Evolutionary conservation across 2,329 filamentous ascomycete species (phyloP), one percentile per base, ranked within the genome.

Genomic region (Parascedosporium putredinis): DNA sequence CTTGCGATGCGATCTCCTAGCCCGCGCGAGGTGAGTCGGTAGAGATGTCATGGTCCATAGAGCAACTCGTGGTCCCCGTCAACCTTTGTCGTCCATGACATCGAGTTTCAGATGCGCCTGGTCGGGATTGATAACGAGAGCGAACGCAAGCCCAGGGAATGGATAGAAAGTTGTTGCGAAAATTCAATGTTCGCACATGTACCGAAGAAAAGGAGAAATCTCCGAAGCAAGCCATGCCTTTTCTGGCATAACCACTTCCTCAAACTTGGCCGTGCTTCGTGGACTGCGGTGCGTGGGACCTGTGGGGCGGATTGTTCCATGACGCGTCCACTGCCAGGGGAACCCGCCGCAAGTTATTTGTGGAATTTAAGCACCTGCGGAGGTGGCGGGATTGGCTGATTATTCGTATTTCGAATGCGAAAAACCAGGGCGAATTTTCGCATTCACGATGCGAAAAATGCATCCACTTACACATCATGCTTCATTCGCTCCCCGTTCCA

Each of bases 1-100:
- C 51, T 63, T 62, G 51, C 58, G 57, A 45, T 61, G 59, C n/a
- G 59, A 57, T 53, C 59, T 58, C 47, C 56, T 57, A 20, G 56
- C 56, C 43, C 16, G 31, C 7, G 46, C 14, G 7, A 5, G 7
- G 34, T 5, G 7, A n/a, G 14, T 22, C 44, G 27, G 27, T 31
- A 12, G 7, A 6, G 27, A 12, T 12, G 27, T 12, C 27, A 31
- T 31, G 27, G 27, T n/a, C n/a, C n/a, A n/a, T n/a, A n/a, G n/a
- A n/a, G n/a, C n/a, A n/a, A n/a, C n/a, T n/a, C n/a, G n/a, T n/a
- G n/a, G n/a, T n/a, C n/a, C n/a, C n/a, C n/a, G n/a, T n/a, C n/a
- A n/a, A n/a, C n/a, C n/a, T n/a, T 12, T 31, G 27, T 31, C 27
- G 27, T 6, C 27, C 27, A 31, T 12, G 27, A 31, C 27, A 12